Evolutionary conservation across 352 stramenopile species (phyloP), one percentile per base, ranked within the genome.

Genomic region (Pythium dissotocum): DNA sequence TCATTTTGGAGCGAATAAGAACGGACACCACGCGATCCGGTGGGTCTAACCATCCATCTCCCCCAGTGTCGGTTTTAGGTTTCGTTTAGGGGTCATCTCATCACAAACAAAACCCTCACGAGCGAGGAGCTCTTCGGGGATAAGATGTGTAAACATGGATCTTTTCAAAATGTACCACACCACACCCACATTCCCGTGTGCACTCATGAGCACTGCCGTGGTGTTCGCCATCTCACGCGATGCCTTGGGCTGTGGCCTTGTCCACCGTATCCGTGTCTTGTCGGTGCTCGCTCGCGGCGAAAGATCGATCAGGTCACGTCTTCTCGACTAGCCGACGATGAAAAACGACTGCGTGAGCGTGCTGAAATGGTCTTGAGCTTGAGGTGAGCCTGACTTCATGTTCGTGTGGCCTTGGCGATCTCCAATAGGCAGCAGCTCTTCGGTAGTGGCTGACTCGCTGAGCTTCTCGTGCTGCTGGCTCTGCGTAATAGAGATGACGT

Each of bases 401-500:
- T 8, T 42, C 18, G 28, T 16, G 28, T n/a, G 30, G 12, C 52
- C 52, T 21, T 53, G n/a, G 6, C 46, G 46, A 53, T 53, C 46
- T 14, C 46, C n/a, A 6, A 53, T 0, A 0, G 46, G 46, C 12
- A 53, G 46, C 7, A 6, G 32, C 2, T 21, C 46, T 30, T 53
- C 46, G 46, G n/a, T 12, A 3, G 18, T 21, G 4, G 46, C n/a
- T n/a, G 18, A 16, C 9, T 13, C 4, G 8, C 24, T 30, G n/a
- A n/a, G 10, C n/a, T 58, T 33, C n/a, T 35, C 2, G 48, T 2
- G 18, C 8, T 53, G 38, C 30, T 59, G 13, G 21, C 73, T 83
- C 36, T 71, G 69, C n/a, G 76, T 30, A 56, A 89, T 63, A 1
- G 80, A 83, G n/a, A 92, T 66, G 3, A 80, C 56, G 57, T 87